These are phyloP conservation scores for Gossypium herbaceum DNA, from an alignment of 345 rosid species.

Conservation along the genomic window DNA sequence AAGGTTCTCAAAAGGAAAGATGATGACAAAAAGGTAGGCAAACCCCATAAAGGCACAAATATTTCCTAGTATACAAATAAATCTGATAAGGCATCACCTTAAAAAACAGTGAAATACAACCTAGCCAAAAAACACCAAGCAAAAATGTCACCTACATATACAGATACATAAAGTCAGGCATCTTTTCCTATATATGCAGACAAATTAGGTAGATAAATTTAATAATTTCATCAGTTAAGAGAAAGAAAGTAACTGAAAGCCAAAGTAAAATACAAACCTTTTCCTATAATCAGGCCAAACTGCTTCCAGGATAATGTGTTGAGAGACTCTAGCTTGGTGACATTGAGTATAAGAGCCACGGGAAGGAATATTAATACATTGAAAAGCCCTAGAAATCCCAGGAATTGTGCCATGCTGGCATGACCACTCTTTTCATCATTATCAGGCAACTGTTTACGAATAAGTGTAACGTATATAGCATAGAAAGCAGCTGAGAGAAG, in stretches of 20 bases:
- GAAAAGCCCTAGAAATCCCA: slow-evolving; percentile 84
- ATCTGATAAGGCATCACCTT: background rate
- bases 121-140: background rate
- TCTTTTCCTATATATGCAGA: background rate
- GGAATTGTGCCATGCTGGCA: slow-evolving; percentile 89
- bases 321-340: slow-evolving; percentile 68
- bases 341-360: slow-evolving; percentile 57
- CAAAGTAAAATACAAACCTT: slow-evolving; percentile 43
- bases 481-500: slow-evolving; percentile 72
- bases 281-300: slow-evolving; percentile 73
- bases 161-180: background rate
- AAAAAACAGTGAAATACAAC: background rate
- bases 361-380: slow-evolving; percentile 78
- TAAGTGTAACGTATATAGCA: slow-evolving; percentile 83
- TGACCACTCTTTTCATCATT: slow-evolving; percentile 66
- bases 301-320: slow-evolving; percentile 56
- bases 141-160: background rate
- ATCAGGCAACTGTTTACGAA: slow-evolving; percentile 74
- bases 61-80: background rate
- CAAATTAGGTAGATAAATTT: background rate
- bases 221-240: background rate
- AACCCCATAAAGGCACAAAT: background rate
- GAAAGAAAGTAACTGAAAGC: background rate
- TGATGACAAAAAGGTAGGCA: background rate
- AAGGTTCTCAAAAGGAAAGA: background rate